Evolutionary conservation across 2,329 filamentous ascomycete genomes (phyloP).

Genomic region (Arthrocladium fulminans): DNA sequence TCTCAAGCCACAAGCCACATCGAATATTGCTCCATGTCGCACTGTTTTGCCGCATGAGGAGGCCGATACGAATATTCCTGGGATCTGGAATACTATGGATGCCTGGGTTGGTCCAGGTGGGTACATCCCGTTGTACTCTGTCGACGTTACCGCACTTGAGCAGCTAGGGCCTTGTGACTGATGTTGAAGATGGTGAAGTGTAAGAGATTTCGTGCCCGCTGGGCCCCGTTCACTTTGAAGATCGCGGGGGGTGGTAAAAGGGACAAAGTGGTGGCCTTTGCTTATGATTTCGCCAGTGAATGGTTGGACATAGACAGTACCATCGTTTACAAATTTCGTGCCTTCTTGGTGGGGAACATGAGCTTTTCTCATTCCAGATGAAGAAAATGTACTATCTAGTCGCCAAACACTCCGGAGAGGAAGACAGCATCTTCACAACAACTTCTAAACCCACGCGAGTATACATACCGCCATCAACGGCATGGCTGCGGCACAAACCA

Average conservation of each 20-base stretch:
- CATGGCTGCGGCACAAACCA: too few species aligned
- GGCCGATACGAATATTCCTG: constrained; percentile 24
- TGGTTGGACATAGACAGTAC: constrained; percentile 37
- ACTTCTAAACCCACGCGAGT: too few species aligned
- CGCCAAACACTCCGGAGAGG: constrained; percentile 37
- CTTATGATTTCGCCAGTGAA: constrained; percentile 36
- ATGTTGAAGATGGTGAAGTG: constrained; percentile 31
- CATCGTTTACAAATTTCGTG: too few species aligned
- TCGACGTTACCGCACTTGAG: constrained; percentile 16
- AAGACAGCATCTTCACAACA: constrained; percentile 39
- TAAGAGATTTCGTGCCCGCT: constrained; percentile 36
- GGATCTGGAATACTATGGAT: constrained; percentile 18
- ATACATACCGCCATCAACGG: too few species aligned
- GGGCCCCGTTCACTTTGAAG: constrained; percentile 37
- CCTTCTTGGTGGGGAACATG: constrained; percentile 33
- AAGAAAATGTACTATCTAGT: constrained; percentile 27
- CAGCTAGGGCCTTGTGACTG: constrained; percentile 16
- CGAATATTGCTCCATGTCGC: constrained; percentile 39
- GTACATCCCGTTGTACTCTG: constrained; percentile 20
- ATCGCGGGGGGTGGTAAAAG: constrained; percentile 34
- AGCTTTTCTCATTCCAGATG: not conserved
- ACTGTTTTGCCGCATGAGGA: constrained; percentile 38
- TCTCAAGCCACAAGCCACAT: constrained; percentile 33
- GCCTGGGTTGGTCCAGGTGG: constrained; percentile 18
- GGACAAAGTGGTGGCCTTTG: constrained; percentile 34